Evolutionary conservation across 352 stramenopile genomes (phyloP), one percentile per base, ranked within the genome.

Genomic region (Pythium chondricola): DNA sequence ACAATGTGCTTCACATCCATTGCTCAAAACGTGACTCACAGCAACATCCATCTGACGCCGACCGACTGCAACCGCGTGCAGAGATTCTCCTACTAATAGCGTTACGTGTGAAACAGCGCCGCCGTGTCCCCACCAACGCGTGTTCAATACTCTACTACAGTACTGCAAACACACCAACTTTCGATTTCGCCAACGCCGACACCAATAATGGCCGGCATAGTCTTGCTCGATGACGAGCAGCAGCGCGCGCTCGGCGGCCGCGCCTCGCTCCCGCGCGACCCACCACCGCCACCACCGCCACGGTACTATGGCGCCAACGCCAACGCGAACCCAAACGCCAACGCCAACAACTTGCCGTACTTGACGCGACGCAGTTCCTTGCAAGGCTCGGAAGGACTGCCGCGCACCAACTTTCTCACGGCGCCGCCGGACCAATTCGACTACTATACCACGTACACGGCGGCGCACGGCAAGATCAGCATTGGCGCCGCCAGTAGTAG

Each of bases 161-260:
- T 13, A 33, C 7, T 8, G 13, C 29, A 33, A 33, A 9, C n/a
- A 9, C 24, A 48, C 24, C 24, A 21, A 37, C 16, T 37, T 25
- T n/a, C 3, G 20, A 2, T 7, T 22, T 37, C 6, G 6, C 27
- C 30, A 43, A 3, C 46, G 17, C 16, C 25, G 9, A 13, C 14
- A 6, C 33, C 35, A 5, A 62, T 48, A 46, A 48, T 22, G 20
- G 21, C 26, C 22, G 55, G 48, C 13, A 46, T 86, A 49, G 38
- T 83, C 20, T 44, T 84, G 11, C 60, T 84, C 18, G 70, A 86
- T 26, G 70, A 84, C 17, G 63, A 86, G 22, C 67, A 83, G 65
- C 67, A 80, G 59, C 69, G 61, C 20, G 45, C 52, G 48, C 52
- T 86, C 56, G 52, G n/a, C n/a, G 38, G 6, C 55, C 48, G 39